Evolutionary conservation across 805 yeast genomes (phyloP), one percentile per base, ranked within the genome.

Genomic region (Candida quercuum): DNA sequence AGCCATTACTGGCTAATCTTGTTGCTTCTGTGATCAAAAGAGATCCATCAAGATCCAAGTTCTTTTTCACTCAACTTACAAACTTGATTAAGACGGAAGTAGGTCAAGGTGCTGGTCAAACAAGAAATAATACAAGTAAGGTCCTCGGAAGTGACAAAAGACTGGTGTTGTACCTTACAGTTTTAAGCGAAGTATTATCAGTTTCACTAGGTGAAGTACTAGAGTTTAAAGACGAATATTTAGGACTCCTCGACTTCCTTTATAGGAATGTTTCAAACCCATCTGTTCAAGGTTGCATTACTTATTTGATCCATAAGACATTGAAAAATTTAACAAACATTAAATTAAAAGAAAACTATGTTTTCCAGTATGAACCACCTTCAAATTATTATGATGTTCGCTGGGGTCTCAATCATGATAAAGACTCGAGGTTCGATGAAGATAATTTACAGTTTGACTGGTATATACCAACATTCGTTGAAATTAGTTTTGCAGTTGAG

Each of bases 341-440:
- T 10, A 75, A 80, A 42, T 53, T 83, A 3, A 55, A 60, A 15
- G 88, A 83, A 46, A 66, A 68, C 39, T 64, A 80, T 32, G 60
- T 77, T 37, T 70, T 74, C 39, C 67, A 75, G 33, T 73, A 77
- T 28, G 67, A 52, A 17, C 54, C 54, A 9, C 70, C 71, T 46
- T 43, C 36, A 0, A 39, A 56, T 5, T 43, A 50, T 6, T 39
- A 43, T 16, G 77, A 70, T 35, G 67, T 67, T 17, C 71, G 80
- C 41, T 85, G 94, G 94, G 94, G 94, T 32, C 87, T 78, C 0
- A 70, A 74, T 40, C 87, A 81, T 47, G 76, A 79, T 47, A 74
- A 72, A 43, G 59, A 66, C 0, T 49, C 58, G 15, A 66, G 86
- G 43, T 76, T 80, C 37, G 53, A 66, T 1, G 39, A 51, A 11